phyloP scores from a whole-genome alignment of 2,329 filamentous ascomycete species.

The Madurella mycetomatis region DNA sequence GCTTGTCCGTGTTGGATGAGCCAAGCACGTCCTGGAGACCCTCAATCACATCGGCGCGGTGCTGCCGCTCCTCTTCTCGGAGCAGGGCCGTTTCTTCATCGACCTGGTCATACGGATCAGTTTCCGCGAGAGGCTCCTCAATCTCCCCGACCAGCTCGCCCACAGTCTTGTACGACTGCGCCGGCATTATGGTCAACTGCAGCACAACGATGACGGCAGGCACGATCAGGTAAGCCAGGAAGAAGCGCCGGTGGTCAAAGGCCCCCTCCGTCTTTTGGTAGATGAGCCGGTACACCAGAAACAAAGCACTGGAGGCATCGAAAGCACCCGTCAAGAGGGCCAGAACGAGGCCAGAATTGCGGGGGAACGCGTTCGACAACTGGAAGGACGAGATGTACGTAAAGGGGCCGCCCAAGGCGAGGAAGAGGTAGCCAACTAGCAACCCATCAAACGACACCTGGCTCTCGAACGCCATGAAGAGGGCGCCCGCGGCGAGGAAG shows the following conservation, averaged over 20 bases:
- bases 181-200: slow-evolving; percentile 69
- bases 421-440: slow-evolving; percentile 67
- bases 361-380: slow-evolving; percentile 77
- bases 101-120: slow-evolving; percentile 46
- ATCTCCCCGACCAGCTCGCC: slow-evolving; percentile 75
- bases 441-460: slow-evolving; percentile 68
- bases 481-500: slow-evolving; percentile 64
- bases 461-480: slow-evolving; percentile 66
- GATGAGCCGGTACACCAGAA: slow-evolving; percentile 67
- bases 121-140: slow-evolving; percentile 44
- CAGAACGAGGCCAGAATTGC: slow-evolving; percentile 71
- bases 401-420: slow-evolving; percentile 75
- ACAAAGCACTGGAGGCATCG: slow-evolving; percentile 75
- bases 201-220: slow-evolving; percentile 61
- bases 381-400: slow-evolving; percentile 81
- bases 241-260: slow-evolving; percentile 65
- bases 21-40: slow-evolving; percentile 74
- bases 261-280: slow-evolving; percentile 50
- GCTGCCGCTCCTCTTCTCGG: slow-evolving; percentile 53
- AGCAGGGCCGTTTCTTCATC: slow-evolving; percentile 54
- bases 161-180: slow-evolving; percentile 75
- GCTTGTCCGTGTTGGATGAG: slow-evolving; percentile 54
- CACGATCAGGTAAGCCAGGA: slow-evolving; percentile 66
- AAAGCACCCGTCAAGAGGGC: slow-evolving; percentile 78
- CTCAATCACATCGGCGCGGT: slow-evolving; percentile 58